These are phyloP conservation scores for Cystobasidium onofrii DNA, from an alignment of 768 basidiomycete genomes.

Conservation along the genomic window DNA sequence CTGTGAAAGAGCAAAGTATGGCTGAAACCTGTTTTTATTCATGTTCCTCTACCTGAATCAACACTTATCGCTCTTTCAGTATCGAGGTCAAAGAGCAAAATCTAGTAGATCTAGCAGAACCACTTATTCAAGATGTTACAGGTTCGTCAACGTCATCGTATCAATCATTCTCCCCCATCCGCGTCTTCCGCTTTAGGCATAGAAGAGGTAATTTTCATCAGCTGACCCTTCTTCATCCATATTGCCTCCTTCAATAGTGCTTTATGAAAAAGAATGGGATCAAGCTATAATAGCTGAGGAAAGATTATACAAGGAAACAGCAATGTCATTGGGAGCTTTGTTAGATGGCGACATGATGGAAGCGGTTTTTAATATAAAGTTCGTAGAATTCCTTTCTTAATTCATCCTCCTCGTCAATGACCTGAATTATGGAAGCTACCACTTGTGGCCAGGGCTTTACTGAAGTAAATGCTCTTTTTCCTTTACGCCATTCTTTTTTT, in stretches of 20 bases:
- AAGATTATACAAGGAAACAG: neutral
- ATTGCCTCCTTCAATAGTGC: neutral
- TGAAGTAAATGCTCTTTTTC: too few species aligned
- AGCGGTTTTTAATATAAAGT: neutral
- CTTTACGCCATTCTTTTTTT: too few species aligned
- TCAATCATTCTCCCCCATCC: neutral
- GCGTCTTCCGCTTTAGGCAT: too few species aligned
- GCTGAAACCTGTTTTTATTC: too few species aligned
- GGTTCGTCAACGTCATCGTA: too few species aligned
- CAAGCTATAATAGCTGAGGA: conserved; percentile 1
- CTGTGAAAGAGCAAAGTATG: too few species aligned
- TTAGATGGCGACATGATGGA: neutral
- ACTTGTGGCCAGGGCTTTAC: too few species aligned
- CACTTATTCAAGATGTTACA: neutral
- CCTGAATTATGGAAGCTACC: too few species aligned
- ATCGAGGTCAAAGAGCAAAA: neutral
- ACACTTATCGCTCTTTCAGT: neutral
- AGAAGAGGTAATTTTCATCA: neutral
- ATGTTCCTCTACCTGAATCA: neutral
- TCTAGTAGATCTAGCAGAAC: conserved; percentile 19
- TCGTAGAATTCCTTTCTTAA: neutral
- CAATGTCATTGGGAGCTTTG: neutral
- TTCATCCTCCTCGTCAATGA: too few species aligned
- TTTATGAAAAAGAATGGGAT: conserved; percentile 24
- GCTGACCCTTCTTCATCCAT: neutral